Base-by-base conservation (phyloP, 441 rosid species). In the Cnidoscolus chayamansa region DNA sequence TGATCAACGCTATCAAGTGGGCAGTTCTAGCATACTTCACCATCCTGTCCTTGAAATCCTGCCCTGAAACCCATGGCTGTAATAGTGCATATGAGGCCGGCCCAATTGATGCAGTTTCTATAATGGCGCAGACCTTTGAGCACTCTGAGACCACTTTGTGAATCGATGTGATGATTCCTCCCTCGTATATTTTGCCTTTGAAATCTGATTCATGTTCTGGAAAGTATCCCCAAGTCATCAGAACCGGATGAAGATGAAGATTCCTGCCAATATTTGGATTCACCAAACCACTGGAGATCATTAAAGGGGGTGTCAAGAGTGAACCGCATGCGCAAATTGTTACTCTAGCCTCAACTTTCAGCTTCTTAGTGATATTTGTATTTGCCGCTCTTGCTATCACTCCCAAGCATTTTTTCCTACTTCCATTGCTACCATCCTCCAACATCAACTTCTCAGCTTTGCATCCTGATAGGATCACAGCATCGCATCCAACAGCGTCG, bases 141-240 rank as follows among this genome's bases (percentile, higher is more conserved):
- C 84, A 83, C 13, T 53, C 76, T 13, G 77, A 82, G 4, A 70
- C 67, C 57, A 87, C 74, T 73, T 84, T 82, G 71, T 88, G 88
- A 31, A 89, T 63, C 0, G 91, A 84, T 4, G 96, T 90, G 72
- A 92, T 89, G 58, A 90, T 84, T 68, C 89, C 96, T 72, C 96
- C 98, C 62, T 87, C 88, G n/a, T 68, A 85, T 16, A 67, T 48
- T 64, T 80, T 90, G 16, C 95, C 92, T 1, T 78, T 58, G 20
- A 84, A 43, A 25, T 73, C 82, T 1, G 88, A 75, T 30, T 19
- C 59, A 0, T 81, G 67, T 47, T 86, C 88, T 0, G 96, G 97
- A 60, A 90, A 87, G 82, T 93, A 88, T 48, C 97, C 95, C 98
- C 93, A 90, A 61, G 87, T 80, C 83, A 84, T 25, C 51, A 82